phyloP scores from a whole-genome alignment of 73 alveolate species.

The Halteria grandinella region DNA sequence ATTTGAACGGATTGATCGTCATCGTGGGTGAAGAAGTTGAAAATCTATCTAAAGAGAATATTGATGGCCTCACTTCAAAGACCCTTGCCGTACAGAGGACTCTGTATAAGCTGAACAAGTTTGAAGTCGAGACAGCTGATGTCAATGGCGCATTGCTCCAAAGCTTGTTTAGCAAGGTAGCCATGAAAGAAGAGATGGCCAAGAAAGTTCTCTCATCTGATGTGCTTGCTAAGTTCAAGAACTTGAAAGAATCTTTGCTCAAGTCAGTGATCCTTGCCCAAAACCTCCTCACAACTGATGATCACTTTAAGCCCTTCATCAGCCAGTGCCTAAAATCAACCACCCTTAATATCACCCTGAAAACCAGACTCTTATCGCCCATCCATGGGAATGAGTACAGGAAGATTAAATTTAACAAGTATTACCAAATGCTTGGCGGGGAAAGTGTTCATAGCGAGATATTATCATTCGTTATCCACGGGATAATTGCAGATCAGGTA shows the following conservation, averaged over 20 bases:
- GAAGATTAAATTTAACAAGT: slow-evolving; percentile 3
- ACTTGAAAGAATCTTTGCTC: neutral
- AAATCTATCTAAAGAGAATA: slow-evolving; percentile 17
- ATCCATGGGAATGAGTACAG: slow-evolving; percentile 5
- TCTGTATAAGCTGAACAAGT: slow-evolving; percentile 9
- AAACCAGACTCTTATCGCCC: neutral
- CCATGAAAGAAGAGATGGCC: slow-evolving; percentile 33
- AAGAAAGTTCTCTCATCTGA: neutral
- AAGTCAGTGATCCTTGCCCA: neutral
- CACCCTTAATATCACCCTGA: neutral
- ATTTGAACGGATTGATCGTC: neutral
- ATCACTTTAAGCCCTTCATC: neutral
- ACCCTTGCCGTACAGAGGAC: neutral
- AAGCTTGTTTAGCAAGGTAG: neutral
- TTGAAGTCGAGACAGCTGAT: neutral
- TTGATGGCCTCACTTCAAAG: neutral
- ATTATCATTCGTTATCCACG: no score
- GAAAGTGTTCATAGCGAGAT: no score
- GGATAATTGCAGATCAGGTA: neutral
- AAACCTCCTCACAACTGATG: neutral
- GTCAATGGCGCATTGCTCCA: neutral
- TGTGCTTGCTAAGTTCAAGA: neutral
- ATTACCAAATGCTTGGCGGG: neutral
- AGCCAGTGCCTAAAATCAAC: neutral
- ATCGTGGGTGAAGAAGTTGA: neutral